Evolutionary conservation across 2,329 filamentous ascomycete genomes (phyloP), one percentile per base, ranked within the genome.

Genomic region (Ciborinia camelliae): DNA sequence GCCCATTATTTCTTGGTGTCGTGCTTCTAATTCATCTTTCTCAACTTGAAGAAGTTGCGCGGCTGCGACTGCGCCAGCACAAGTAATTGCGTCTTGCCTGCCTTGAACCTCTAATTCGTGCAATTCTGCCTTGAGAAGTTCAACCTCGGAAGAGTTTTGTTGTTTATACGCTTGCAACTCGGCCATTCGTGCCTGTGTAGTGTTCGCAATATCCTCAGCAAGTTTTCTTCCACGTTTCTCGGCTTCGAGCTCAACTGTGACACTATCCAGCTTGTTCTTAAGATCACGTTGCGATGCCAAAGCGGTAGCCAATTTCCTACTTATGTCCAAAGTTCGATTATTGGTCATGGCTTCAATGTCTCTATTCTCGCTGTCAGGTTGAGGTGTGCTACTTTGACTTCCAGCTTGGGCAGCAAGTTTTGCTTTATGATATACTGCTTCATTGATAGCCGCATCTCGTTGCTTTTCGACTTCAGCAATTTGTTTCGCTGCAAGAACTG

Each of bases 401-500:
- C 82, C 82, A 45, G 84, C 87, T 68, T 92, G 89, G 9, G 92
- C 93, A 37, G 93, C 93, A 60, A 97, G 81, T 75, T 92, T 97
- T 3, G 96, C 92, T 75, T 96, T 97, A 41, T 93, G 91, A 77
- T 98, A 98, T 0, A 95, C 90, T 0, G 95, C 95, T 78, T 99
- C 96, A 71, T 89, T 90, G 62, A 99, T 88, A n/a, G 95, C 95
- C 48, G 90, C 88, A 77, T 99, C 95, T 59, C 96, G 86, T 79
- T 99, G 95, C 75, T 91, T 93, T 75, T 99, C 95, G 1, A 96
- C 90, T 75, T 97, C 93, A 1, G 94, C 93, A 67, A 99, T 93
- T 67, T 94, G 87, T 76, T 90, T 93, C 0, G 93, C 92, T 10
- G 95, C 93, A 64, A 91, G 80, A 9, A 91, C 82, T 15, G 92